Evolutionary conservation across 2,329 filamentous ascomycete species (phyloP), one percentile per base, ranked within the genome.

Genomic region (Aspergillus puulaauensis): DNA sequence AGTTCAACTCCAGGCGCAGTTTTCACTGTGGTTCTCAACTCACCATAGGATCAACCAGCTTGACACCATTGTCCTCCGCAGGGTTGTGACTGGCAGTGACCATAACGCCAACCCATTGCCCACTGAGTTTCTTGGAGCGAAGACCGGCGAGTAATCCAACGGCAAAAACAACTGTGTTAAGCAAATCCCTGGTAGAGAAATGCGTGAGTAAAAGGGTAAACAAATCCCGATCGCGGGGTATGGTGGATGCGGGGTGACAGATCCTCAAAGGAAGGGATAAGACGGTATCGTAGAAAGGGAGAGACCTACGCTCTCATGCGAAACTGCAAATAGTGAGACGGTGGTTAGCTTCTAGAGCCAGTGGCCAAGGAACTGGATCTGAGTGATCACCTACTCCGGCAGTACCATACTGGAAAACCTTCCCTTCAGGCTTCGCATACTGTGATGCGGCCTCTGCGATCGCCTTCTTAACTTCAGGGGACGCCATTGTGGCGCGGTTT

Each of bases 101-200:
- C 92, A 96, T 96, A 66, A 99, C 89, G 70, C 95, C 95, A 70
- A 99, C 96, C 68, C 91, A 89, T 80, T 96, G 90, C 64, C 92
- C 89, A 73, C 89, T 88, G 67, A 96, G 86, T 78, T 95, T 96
- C 73, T 91, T 90, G 64, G 92, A 97, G 62, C 95, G 89, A 52
- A 98, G 84, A 56, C 90, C 87, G 33, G 95, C 91, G 57, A 97
- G 86, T 60, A 99, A 85, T 52, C 93, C 95, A 64, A 97, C 93
- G 47, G 93, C 89, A 78, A 93, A 97, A 66, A 96, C 86, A 63
- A 99, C 91, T 37, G 91, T 95, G 72, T 96, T 90, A 68, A 98
- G 89, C 56, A 96, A 84, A 68, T 92, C 88, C 58, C 84, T 86
- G 68, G 61, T 56, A 52, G 51, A 45, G n/a, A 61, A 48, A 59